Percentiles rank a stretch among this genome's conserved stretches.
Evolutionary conservation across 257 asterid species (phyloP).

Genomic region (Forsythia suspensa): DNA sequence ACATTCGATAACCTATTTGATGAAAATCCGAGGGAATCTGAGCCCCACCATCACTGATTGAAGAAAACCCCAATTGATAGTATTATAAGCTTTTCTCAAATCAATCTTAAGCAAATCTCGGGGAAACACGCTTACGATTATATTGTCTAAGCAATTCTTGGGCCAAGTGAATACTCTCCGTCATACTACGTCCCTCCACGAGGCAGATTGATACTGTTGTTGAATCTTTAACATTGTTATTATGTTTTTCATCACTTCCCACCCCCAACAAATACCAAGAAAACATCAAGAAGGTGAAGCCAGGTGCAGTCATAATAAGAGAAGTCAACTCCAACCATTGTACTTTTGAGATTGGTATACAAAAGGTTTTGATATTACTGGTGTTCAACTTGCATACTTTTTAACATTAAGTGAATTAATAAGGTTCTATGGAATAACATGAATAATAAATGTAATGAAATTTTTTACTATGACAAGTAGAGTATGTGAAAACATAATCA

Average conservation of each 20-base stretch:
- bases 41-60: background rate
- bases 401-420: background rate
- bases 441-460: background rate
- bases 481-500: background rate
- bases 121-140: background rate
- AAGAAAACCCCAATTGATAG: background rate
- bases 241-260: constrained; percentile 1
- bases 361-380: background rate
- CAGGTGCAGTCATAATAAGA: background rate
- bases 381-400: background rate
- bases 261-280: background rate
- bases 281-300: background rate
- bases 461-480: background rate
- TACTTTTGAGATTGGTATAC: background rate
- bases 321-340: background rate
- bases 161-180: background rate
- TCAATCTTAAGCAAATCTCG: background rate
- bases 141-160: background rate
- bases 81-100: background rate
- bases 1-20: background rate
- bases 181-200: background rate
- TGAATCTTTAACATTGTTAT: background rate
- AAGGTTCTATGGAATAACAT: background rate
- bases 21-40: background rate
- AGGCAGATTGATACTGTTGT: background rate